phyloP scores from a whole-genome alignment of 345 rosid genomes.

The Salix exigua region DNA sequence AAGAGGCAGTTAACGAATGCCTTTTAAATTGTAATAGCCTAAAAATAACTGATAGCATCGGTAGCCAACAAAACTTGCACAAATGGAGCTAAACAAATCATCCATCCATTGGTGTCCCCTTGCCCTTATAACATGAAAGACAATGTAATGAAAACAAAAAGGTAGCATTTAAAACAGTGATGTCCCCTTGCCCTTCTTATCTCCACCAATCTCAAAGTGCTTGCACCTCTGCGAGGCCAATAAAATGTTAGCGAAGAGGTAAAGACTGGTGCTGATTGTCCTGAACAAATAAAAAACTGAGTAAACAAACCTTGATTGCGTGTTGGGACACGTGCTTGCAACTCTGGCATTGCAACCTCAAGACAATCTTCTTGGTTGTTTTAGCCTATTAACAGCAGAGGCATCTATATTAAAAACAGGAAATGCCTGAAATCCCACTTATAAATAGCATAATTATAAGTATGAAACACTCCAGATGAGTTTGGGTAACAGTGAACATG shows the following conservation, averaged over 20 bases:
- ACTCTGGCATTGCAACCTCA: slow-evolving; percentile 77
- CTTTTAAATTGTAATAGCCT: not conserved
- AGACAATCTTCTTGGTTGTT: slow-evolving; percentile 81
- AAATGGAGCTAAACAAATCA: not conserved
- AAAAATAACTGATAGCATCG: not conserved
- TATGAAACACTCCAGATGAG: not conserved
- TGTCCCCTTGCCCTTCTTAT: slow-evolving; percentile 11
- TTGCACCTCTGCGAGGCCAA: not conserved
- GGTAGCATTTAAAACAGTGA: not conserved
- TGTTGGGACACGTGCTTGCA: slow-evolving; percentile 83
- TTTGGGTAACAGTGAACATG: not conserved
- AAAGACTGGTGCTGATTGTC: not conserved
- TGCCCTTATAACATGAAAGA: not conserved
- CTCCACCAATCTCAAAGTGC: slow-evolving; percentile 8
- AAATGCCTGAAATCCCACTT: not conserved
- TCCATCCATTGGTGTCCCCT: not conserved
- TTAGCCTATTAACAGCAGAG: slow-evolving; percentile 42
- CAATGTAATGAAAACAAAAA: not conserved
- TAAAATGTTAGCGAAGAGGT: not conserved
- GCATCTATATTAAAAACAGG: not conserved
- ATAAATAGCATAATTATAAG: not conserved
- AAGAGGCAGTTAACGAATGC: not conserved
- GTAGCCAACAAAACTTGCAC: not conserved
- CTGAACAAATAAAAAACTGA: not conserved
- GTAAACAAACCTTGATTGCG: slow-evolving; percentile 50